Evolutionary conservation across 2,329 filamentous ascomycete species (phyloP).

Genomic region (Aureobasidium subglaciale): DNA sequence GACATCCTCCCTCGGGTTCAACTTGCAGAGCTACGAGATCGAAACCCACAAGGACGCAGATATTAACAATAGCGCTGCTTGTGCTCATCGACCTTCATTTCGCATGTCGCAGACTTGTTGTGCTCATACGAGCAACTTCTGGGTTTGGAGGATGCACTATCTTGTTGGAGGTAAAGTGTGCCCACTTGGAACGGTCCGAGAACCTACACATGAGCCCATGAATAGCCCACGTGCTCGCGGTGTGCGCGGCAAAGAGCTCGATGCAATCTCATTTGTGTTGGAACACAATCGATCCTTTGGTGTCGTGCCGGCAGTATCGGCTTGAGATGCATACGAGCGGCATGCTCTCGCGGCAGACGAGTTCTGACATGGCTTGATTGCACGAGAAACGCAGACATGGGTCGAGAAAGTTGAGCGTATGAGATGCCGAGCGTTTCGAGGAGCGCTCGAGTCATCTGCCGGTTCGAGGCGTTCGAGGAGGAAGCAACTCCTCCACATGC

Average conservation of each 20-base stretch:
- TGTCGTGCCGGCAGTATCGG: background rate
- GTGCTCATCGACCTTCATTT: background rate
- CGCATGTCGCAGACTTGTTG: background rate
- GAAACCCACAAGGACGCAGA: constrained; percentile 2
- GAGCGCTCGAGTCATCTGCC: too few species aligned
- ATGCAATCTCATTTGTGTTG: background rate
- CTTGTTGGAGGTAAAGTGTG: constrained; percentile 1
- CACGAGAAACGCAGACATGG: too few species aligned
- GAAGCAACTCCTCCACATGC: too few species aligned
- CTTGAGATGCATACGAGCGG: background rate
- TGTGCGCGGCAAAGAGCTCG: background rate
- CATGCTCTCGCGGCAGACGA: too few species aligned
- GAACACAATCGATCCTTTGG: background rate
- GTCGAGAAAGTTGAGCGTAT: too few species aligned
- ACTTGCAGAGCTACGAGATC: background rate
- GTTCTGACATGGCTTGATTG: too few species aligned
- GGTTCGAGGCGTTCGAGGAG: too few species aligned
- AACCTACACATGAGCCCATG: background rate
- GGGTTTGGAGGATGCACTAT: background rate
- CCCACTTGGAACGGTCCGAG: constrained; percentile 1
- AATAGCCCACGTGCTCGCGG: constrained; percentile 3
- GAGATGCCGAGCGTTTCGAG: too few species aligned
- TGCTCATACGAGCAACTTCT: background rate
- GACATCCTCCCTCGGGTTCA: background rate
- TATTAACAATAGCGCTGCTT: background rate